A percentile compares a stretch with the other conserved stretches of the same genome.
Evolutionary conservation across 2,329 filamentous ascomycete species (phyloP).

Genomic region (Penicillium sp.): DNA sequence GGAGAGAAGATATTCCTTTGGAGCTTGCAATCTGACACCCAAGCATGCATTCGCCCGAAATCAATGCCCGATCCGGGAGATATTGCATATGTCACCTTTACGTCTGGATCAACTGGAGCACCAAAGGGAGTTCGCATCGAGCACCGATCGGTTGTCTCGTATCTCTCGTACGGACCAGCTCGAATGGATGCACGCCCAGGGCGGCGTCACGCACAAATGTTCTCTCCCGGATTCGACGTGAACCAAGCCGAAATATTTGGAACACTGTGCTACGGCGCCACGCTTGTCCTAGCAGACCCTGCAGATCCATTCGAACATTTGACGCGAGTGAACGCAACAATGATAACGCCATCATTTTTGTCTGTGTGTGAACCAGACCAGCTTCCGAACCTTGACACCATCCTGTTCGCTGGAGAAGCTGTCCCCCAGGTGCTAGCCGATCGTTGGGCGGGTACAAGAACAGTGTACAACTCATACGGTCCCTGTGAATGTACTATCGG

Average conservation of each 20-base stretch:
- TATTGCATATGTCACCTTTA: conserved; percentile 47
- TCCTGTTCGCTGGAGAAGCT: conserved; percentile 44
- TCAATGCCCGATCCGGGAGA: neutral
- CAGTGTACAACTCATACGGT: conserved; percentile 49
- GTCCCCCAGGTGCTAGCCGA: conserved; percentile 38
- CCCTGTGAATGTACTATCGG: conserved; percentile 46
- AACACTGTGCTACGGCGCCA: conserved; percentile 43
- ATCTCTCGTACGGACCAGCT: conserved; percentile 35
- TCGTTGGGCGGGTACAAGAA: conserved; percentile 32
- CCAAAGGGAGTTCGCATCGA: conserved; percentile 27
- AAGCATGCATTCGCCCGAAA: neutral
- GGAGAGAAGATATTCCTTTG: neutral
- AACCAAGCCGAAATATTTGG: conserved; percentile 48
- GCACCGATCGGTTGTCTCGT: conserved; percentile 40
- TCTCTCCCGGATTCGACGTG: conserved; percentile 50
- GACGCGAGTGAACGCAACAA: conserved; percentile 5
- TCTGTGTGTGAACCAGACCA: conserved; percentile 36
- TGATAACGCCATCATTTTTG: neutral
- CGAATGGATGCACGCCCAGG: conserved; percentile 39
- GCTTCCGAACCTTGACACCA: conserved; percentile 32
- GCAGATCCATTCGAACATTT: conserved; percentile 36
- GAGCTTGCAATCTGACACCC: neutral
- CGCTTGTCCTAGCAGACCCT: conserved; percentile 34
- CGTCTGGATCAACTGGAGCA: conserved; percentile 38
- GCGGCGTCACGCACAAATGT: conserved; percentile 40